Evolutionary conservation across 2,329 filamentous ascomycete genomes (phyloP), one percentile per base, ranked within the genome.

Genomic region (Tolypocladium album): DNA sequence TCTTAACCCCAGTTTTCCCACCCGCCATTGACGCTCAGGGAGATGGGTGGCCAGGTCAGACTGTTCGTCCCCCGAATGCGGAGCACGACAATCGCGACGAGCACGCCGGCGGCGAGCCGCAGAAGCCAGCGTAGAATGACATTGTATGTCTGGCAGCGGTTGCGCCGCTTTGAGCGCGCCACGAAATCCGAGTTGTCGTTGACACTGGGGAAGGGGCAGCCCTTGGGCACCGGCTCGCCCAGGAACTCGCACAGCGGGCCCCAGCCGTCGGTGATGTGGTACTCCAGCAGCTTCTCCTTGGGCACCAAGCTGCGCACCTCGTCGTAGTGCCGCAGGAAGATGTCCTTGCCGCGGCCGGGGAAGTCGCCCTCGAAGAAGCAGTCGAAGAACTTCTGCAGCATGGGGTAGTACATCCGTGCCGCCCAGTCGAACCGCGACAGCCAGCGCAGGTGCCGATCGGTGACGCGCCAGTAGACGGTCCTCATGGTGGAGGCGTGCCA

Each of bases 291-390:
- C 12, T 65, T 66, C 20, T 70, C 70, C 61, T 65, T 64, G 55
- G 69, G 67, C 1, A 73, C 69, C 3, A 71, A 63, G 39, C 65
- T 65, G 43, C 72, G 68, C 15, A 75, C 67, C 60, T 72, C 67
- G 9, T 63, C 69, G 63, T 75, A 75, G 62, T 76, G 73, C 38
- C 70, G 68, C 42, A 74, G 71, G 75, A 83, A 89, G 55, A 84
- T 77, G 58, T 84, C 78, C 75, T 88, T 88, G 68, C 85, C 86
- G 61, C 82, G 77, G 69, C 81, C 81, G 68, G 82, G 80, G 70
- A 88, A 88, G 69, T 88, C 85, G 57, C 83, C 84, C 62, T 84
- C 79, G 78, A 87, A 88, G 73, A 88, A 88, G 60, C 79, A 81
- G 66, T 84, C 80, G 74, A 87, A 88, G 76, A 88, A 87, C 72